Conservation (phyloP, 495 filamentous ascomycete species). For the Daldinia grandis region DNA sequence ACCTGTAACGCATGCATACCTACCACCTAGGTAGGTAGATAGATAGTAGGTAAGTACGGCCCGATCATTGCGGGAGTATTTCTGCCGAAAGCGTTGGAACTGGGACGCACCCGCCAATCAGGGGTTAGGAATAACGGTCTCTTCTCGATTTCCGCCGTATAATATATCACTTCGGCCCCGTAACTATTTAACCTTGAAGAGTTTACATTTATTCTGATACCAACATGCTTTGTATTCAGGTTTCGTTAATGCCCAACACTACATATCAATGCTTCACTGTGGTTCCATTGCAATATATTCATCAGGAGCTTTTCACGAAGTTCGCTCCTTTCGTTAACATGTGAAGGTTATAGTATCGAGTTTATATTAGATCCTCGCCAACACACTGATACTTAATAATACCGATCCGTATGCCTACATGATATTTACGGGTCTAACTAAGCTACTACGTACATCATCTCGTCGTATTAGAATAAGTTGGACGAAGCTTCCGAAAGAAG, state of each 20-base stretch:
- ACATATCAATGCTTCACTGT: background rate
- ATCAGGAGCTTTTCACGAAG: background rate
- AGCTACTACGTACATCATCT: background rate
- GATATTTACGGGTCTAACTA: background rate
- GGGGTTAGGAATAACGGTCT: conserved; percentile 10
- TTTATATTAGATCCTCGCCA: background rate
- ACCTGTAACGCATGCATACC: conserved; percentile 9
- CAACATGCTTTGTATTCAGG: conserved; percentile 1
- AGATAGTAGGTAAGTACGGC: conserved; percentile 20
- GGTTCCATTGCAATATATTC: conserved; percentile 1
- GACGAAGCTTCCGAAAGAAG: background rate
- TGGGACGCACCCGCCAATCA: conserved; percentile 16
- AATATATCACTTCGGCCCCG: background rate
- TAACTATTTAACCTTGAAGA: background rate
- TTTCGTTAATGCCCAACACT: conserved; percentile 2
- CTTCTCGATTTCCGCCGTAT: conserved; percentile 22
- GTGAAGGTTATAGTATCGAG: conserved; percentile 2
- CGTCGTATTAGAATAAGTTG: background rate
- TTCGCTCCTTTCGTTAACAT: background rate
- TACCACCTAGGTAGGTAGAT: background rate
- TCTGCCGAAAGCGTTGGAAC: conserved; percentile 28
- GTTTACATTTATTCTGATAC: background rate
- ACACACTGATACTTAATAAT: background rate
- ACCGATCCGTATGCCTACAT: background rate
- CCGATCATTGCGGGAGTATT: conserved; percentile 32